A percentile compares a stretch with the other conserved stretches of the same genome.
Conservation (phyloP, 306 rosid species). For the Pueraria montana region DNA sequence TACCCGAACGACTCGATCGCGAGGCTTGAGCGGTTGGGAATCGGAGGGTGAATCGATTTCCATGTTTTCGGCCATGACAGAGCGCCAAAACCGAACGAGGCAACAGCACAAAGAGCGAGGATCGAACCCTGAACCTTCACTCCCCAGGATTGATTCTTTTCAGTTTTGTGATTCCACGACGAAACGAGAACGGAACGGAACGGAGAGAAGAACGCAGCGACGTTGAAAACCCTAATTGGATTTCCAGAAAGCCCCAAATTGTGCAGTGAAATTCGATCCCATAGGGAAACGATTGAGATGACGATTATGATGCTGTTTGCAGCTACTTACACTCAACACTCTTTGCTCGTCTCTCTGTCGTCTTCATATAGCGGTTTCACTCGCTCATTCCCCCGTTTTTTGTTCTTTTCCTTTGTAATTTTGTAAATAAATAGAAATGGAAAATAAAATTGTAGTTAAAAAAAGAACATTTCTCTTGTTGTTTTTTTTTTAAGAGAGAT, state of each 20-base stretch:
- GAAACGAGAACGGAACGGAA: neutral
- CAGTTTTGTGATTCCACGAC: slow-evolving; percentile 9
- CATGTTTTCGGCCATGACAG: slow-evolving; percentile 68
- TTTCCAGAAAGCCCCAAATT: slow-evolving; percentile 39
- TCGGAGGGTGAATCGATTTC: slow-evolving; percentile 70
- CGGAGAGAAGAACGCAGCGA: slow-evolving; percentile 19
- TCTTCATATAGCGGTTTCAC: slow-evolving; percentile 3
- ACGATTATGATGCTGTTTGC: neutral
- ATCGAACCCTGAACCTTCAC: slow-evolving; percentile 57
- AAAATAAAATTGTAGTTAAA: too few relatives aligned
- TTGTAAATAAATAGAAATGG: too few relatives aligned
- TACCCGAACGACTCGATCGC: slow-evolving; percentile 85
- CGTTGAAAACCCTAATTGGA: slow-evolving; percentile 49
- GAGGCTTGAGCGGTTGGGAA: slow-evolving; percentile 56
- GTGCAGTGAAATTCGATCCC: slow-evolving; percentile 2
- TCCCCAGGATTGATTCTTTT: slow-evolving; percentile 70
- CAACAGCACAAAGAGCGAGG: slow-evolving; percentile 67
- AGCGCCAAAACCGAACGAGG: slow-evolving; percentile 64
- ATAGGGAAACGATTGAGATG: neutral
- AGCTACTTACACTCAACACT: neutral
- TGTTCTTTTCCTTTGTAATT: neutral
- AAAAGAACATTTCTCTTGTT: too few relatives aligned
- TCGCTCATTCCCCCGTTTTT: neutral
- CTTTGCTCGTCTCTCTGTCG: slow-evolving; percentile 10
- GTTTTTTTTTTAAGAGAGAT: too few relatives aligned